Base-by-base conservation (phyloP, 31 red algal species). In the Odonthalia washingtoniensis region DNA sequence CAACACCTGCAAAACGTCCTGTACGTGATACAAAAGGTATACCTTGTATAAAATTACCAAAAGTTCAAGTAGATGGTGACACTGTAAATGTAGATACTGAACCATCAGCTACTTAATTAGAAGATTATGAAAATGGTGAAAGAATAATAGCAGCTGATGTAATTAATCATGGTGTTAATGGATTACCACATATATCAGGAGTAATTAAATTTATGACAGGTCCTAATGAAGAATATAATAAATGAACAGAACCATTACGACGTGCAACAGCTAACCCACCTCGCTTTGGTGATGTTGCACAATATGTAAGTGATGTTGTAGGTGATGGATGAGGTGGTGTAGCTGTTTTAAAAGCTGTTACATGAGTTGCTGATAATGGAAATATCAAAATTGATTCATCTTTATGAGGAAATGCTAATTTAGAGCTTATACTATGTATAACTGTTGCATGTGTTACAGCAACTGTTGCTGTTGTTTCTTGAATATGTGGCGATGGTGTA, bases 1-100 rank as follows among this genome's bases (percentile, higher is more conserved):
- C 21, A 6, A 83, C 78, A 32, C 85, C 78, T 4, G 80, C 72
- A n/a, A 76, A 44, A 40, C 72, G 67, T 32, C 91, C 67, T 6
- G 72, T 85, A 62, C 88, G 91, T n/a, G 91, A 78, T 0, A 94
- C 60, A 38, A 84, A 88, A 12, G 85, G 85, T 36, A 46, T 70
- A 16, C 77, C 87, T 40, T 33, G 53, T 30, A 31, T 46, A 14
- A 6, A 40, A 65, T 62, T 41, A 5, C n/a, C n/a, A n/a, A n/a
- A n/a, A n/a, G n/a, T n/a, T n/a, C n/a, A n/a, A n/a, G n/a, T n/a
- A n/a, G n/a, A n/a, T n/a, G n/a, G n/a, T n/a, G 34, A 28, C 16
- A 38, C 43, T 18, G 33, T 30, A 72, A 52, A 44, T 21, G 17
- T 1, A 6, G 39, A 45, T n/a, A 82, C 77, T 31, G 64, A 78